Conservation (phyloP, 2,329 filamentous ascomycete genomes). For the Penicillium sclerotigenum region DNA sequence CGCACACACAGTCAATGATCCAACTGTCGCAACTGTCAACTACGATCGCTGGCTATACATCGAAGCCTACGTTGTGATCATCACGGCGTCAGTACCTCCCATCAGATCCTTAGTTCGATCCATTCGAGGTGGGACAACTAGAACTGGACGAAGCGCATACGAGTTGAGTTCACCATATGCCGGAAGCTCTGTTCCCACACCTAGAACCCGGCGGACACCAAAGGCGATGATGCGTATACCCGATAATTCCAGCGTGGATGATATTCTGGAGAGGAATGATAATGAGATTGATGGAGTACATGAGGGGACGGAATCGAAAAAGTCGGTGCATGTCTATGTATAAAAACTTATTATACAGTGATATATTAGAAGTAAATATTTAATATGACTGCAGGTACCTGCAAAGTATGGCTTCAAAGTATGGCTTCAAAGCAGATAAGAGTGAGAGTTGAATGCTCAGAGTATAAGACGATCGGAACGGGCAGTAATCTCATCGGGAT, state of each 20-base stretch:
- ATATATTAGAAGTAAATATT: not conserved
- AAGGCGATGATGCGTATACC: conserved; percentile 11
- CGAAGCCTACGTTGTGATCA: conserved; percentile 31
- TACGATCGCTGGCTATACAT: conserved; percentile 31
- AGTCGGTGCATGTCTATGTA: not conserved
- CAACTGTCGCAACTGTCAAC: conserved; percentile 21
- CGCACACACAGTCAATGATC: conserved; percentile 17
- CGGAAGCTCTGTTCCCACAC: not conserved
- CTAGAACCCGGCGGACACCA: conserved; percentile 7
- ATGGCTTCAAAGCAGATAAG: too few species aligned
- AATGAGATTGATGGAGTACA: not conserved
- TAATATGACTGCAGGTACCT: too few species aligned
- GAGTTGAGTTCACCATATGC: conserved; percentile 13
- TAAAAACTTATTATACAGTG: too few species aligned
- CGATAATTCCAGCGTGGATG: conserved; percentile 11
- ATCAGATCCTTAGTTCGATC: conserved; percentile 25
- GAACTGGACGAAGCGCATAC: conserved; percentile 10
- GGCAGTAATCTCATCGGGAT: not conserved
- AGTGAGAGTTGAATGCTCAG: too few species aligned
- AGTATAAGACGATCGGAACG: not conserved
- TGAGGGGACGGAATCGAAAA: not conserved
- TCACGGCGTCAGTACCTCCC: conserved; percentile 32
- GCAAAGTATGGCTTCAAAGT: too few species aligned
- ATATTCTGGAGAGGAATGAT: not conserved
- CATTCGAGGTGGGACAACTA: not conserved